Base-by-base conservation (phyloP, 2,329 filamentous ascomycete genomes). In the Aspergillus floridensis region DNA sequence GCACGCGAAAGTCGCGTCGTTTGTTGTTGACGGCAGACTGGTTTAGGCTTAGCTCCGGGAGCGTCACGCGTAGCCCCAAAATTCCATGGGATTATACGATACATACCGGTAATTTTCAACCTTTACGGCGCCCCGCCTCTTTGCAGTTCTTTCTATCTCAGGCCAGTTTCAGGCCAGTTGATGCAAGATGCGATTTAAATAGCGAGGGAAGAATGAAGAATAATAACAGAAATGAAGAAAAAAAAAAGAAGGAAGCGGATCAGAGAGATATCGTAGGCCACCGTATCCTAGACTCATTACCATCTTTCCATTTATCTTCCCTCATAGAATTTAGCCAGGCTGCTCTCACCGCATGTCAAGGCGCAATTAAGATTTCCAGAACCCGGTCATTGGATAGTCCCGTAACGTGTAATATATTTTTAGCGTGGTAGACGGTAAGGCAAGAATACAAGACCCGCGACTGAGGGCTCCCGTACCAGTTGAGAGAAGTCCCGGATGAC, bases 1-100 rank as follows among this genome's bases (percentile, higher is more conserved):
- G 22, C 49, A 59, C 65, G 66, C 69, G 68, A 65, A 63, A 65
- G 49, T 63, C 70, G 70, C 69, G 68, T 72, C 69, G 64, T 69
- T 68, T 70, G 70, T 72, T 71, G 68, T 70, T 69, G 69, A 67
- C 59, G 62, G 21, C 59, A 48, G 24, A 24, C 60, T 47, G 32
- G 6, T 53, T 68, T 26, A n/a, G 65, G 69, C 53, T 65, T 72
- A 72, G 70, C 54, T 63, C 63, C 61, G 64, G 60, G 60, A 58
- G 59, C 56, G 57, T 66, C 61, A 72, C 70, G 69, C 69, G 69
- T 70, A 53, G 53, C 57, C 56, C 56, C 57, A 54, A 58, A 47
- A 49, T 54, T 56, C 49, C 55, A 26, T 16, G 53, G 47, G 29
- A 62, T 66, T 60, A 63, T 64, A 64, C 56, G 55, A 65, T 57